Percentiles rank a stretch among this genome's conserved stretches.
These are phyloP conservation scores for Colletotrichum paranaense DNA, from an alignment of 2,329 filamentous ascomycete species.

Conservation along the genomic window DNA sequence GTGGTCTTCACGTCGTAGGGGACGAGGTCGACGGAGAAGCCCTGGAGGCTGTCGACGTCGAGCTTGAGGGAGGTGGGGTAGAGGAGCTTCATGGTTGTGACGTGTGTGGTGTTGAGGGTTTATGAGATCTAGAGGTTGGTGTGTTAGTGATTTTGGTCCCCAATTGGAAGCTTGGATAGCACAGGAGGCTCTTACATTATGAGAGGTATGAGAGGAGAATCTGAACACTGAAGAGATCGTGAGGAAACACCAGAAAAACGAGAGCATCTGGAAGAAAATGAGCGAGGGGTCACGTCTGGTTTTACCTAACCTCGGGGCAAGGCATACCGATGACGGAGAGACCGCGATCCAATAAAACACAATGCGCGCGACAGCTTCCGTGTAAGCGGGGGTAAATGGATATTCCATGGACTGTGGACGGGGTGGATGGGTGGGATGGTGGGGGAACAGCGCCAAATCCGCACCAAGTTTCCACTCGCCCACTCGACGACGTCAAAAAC, in stretches of 20 bases:
- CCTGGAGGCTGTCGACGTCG: conserved; percentile 65
- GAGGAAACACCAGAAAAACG: background rate
- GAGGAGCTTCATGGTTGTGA: conserved; percentile 69
- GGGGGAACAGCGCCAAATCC: conserved; percentile 8
- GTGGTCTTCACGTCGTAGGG: conserved; percentile 67
- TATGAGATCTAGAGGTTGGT: background rate
- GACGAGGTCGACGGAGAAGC: conserved; percentile 68
- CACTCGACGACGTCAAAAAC: background rate
- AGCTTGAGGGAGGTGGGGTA: conserved; percentile 73
- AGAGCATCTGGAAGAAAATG: background rate
- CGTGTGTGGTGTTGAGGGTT: background rate
- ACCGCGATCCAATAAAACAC: conserved; percentile 3
- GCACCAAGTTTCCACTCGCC: background rate
- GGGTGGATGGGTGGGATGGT: conserved; percentile 10
- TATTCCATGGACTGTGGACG: background rate
- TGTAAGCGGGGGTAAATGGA: background rate
- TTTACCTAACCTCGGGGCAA: conserved; percentile 25
- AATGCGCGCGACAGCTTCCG: background rate
- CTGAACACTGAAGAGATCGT: background rate
- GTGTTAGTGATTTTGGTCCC: background rate
- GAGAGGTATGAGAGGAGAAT: background rate
- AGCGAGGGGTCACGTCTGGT: conserved; percentile 5
- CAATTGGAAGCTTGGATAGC: too few species aligned
- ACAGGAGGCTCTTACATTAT: background rate
- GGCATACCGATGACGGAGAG: conserved; percentile 24